Evolutionary conservation across 1,284 basidiomycete species (phyloP), one percentile per base, ranked within the genome.

Genomic region (Leccinum angustisporum): DNA sequence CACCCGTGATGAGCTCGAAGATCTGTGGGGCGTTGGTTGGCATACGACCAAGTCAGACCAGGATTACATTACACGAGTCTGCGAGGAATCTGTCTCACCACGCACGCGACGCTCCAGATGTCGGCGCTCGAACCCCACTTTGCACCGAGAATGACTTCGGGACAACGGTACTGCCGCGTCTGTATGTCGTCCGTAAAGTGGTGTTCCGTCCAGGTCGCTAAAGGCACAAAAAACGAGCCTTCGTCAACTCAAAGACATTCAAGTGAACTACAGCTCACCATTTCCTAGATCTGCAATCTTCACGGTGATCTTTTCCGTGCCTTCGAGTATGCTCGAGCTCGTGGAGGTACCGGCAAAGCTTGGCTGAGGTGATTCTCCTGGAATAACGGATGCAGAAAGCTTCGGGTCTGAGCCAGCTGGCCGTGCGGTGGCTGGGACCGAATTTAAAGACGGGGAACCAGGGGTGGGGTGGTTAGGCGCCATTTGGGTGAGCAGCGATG

Each of bases 201-300:
- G 64, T 96, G 91, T 71, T 96, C 92, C 30, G 86, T 86, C 92
- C 92, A 96, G 2, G 88, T 91, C 13, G 89, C 88, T 88, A 59
- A 31, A 61, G 13, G 59, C 51, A 53, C 21, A 21, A 30, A 21
- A 51, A 11, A 57, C 62, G 55, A 69, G 63, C 16, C 27, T 16
- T 5, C 2, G 50, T 46, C 56, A 21, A 74, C 25, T 53, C 6
- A 57, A 27, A 21, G 11, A 18, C 0, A 52, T 21, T 43, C 36
- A 14, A 51, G 3, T 11, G 36, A 30, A 7, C 5, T 10, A 13
- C 3, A 31, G 38, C 55, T 2, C 36, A 60, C 56, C 92, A 75
- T 98, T 97, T 21, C 95, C 97, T 59, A 99, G 78, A 81, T 99
- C 97, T 36, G 97, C 97, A 74, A 99, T 98, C 83, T 99, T 98